Conservation (phyloP, 352 stramenopile genomes). For the Pythium brachiatum region DNA sequence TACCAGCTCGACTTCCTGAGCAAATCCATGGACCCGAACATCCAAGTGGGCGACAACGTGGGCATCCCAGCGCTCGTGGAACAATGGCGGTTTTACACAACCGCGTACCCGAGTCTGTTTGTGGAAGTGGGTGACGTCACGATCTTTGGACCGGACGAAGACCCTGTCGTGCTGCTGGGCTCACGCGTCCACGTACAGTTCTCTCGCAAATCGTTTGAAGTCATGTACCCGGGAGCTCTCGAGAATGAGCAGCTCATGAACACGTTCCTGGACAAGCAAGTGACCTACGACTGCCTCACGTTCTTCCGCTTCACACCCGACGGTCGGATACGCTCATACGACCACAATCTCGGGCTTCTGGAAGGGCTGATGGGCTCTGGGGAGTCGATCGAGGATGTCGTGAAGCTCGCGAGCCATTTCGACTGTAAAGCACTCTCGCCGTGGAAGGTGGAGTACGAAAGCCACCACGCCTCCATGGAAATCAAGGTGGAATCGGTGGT, state of each 20-base stretch:
- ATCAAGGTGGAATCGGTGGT: conserved; percentile 16
- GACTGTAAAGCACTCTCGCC: conserved; percentile 7
- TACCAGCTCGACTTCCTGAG: conserved; percentile 29
- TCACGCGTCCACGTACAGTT: conserved; percentile 26
- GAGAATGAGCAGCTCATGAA: conserved; percentile 17
- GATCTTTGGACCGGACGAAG: conserved; percentile 13
- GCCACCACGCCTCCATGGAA: neutral
- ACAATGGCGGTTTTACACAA: conserved; percentile 29
- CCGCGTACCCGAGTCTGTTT: conserved; percentile 20
- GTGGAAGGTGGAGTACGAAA: conserved; percentile 10
- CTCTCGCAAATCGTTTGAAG: conserved; percentile 20
- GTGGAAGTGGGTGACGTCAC: conserved; percentile 26
- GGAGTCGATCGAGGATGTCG: neutral
- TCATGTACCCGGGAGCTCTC: conserved; percentile 26
- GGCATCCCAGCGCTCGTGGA: conserved; percentile 28
- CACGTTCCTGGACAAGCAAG: conserved; percentile 24
- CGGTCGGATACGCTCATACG: conserved; percentile 19
- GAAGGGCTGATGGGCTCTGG: conserved; percentile 12
- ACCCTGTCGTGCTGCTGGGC: conserved; percentile 20
- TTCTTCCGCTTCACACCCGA: conserved; percentile 28
- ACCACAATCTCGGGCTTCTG: conserved; percentile 18
- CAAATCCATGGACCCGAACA: conserved; percentile 21
- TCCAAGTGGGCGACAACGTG: conserved; percentile 14
- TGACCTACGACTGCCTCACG: conserved; percentile 22
- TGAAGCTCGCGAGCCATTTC: conserved; percentile 17